Percentiles rank a stretch among this genome's conserved stretches.
phyloP scores from a whole-genome alignment of 371 early-diverging fungal genomes.

The Mucor sp. region DNA sequence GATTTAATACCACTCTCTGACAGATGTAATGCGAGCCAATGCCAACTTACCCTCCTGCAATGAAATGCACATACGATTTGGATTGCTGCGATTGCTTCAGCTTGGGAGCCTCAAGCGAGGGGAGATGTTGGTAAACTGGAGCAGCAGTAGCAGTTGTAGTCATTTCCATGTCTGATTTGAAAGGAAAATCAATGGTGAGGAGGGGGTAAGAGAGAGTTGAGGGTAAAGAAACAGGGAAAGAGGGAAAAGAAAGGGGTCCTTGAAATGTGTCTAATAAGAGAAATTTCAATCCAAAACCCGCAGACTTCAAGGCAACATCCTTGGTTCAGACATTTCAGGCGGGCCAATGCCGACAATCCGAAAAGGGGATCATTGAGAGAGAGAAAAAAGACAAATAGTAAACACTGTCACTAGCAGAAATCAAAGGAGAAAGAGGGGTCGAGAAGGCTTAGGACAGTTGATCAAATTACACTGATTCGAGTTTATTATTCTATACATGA shows the following conservation, averaged over 20 bases:
- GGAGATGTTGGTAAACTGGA: conserved; percentile 1
- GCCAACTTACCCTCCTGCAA: conserved; percentile 74
- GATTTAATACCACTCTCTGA: background rate
- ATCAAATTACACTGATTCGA: background rate
- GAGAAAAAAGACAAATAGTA: background rate
- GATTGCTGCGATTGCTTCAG: conserved; percentile 16
- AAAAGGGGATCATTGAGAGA: background rate
- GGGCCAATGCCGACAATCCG: conserved; percentile 3
- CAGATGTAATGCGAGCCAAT: background rate
- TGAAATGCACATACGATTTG: conserved; percentile 66
- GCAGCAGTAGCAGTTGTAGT: conserved; percentile 4
- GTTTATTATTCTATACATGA: conserved; percentile 1
- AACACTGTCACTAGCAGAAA: background rate
- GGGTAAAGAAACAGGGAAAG: background rate
- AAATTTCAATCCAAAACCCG: background rate
- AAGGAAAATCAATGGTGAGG: background rate
- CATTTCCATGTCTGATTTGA: background rate
- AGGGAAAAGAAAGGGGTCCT: conserved; percentile 6
- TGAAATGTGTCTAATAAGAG: background rate
- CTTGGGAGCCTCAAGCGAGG: background rate
- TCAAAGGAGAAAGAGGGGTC: background rate
- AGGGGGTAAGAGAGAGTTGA: background rate
- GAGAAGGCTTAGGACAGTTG: background rate
- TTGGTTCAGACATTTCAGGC: background rate
- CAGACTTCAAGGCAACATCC: background rate